Evolutionary conservation across 441 rosid species (phyloP).

Genomic region (Brassica hybrid): DNA sequence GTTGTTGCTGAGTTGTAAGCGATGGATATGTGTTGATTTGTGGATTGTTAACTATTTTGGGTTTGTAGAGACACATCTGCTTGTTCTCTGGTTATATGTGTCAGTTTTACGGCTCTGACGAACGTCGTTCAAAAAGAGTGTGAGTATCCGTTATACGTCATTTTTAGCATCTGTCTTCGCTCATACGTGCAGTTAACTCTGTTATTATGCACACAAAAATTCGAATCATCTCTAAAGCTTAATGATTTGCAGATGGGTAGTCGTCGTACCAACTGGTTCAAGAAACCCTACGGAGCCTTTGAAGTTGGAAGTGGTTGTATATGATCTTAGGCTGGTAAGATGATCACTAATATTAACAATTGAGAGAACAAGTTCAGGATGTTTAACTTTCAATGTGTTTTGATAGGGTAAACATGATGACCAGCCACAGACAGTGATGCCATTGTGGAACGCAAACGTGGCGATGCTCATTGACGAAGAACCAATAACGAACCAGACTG

Average conservation of each 20-base stretch:
- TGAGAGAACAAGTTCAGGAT: neutral
- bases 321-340: conserved; percentile 69
- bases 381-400: neutral
- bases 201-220: neutral
- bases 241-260: conserved; percentile 77
- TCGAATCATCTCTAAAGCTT: conserved; percentile 21
- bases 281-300: conserved; percentile 66
- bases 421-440: conserved; percentile 68
- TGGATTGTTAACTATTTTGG: conserved; percentile 5
- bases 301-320: conserved; percentile 88
- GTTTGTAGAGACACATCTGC: conserved; percentile 67
- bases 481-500: conserved; percentile 61
- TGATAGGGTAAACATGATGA: conserved; percentile 52
- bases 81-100: conserved; percentile 95
- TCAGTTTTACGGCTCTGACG: conserved; percentile 83
- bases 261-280: conserved; percentile 77
- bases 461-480: neutral
- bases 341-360: conserved; percentile 8
- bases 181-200: neutral
- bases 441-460: conserved; percentile 86
- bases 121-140: conserved; percentile 81
- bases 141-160: conserved; percentile 43
- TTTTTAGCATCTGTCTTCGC: neutral
- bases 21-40: neutral
- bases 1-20: neutral